These are phyloP conservation scores for Osmanthus fragrans DNA, from an alignment of 257 asterid species.

Conservation along the genomic window DNA sequence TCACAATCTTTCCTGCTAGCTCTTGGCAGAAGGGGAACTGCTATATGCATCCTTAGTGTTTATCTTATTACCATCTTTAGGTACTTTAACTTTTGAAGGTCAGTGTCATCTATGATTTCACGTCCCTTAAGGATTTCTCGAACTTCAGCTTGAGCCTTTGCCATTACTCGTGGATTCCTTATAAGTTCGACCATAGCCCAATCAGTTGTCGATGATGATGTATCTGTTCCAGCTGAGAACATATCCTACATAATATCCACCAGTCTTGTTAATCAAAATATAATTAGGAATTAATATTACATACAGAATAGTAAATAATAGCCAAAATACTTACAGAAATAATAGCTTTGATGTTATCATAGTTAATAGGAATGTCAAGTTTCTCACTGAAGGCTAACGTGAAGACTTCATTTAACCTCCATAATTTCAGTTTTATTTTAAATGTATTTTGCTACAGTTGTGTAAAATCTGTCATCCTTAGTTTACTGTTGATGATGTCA, in stretches of 20 bases:
- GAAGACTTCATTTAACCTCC: no score
- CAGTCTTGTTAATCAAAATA: no score
- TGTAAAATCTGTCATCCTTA: no score
- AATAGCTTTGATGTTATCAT: neutral
- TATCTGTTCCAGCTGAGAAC: neutral
- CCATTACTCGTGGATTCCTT: neutral
- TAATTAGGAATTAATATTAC: no score
- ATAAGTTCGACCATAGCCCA: slow-evolving; percentile 21
- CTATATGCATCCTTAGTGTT: neutral
- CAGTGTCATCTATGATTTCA: slow-evolving; percentile 1
- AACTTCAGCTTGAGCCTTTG: slow-evolving; percentile 10
- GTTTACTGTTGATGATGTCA: no score
- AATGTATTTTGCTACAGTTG: no score
- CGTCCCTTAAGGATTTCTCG: neutral
- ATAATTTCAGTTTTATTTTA: no score
- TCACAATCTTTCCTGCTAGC: neutral
- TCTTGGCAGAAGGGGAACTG: neutral
- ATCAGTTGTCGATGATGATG: slow-evolving; percentile 1
- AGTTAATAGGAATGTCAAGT: neutral
- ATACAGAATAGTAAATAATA: neutral
- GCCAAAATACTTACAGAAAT: neutral
- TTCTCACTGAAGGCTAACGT: no score
- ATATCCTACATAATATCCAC: neutral
- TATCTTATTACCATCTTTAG: neutral
- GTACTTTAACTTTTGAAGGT: neutral